phyloP scores from a whole-genome alignment of 495 filamentous ascomycete genomes.

The Daldinia decipiens region DNA sequence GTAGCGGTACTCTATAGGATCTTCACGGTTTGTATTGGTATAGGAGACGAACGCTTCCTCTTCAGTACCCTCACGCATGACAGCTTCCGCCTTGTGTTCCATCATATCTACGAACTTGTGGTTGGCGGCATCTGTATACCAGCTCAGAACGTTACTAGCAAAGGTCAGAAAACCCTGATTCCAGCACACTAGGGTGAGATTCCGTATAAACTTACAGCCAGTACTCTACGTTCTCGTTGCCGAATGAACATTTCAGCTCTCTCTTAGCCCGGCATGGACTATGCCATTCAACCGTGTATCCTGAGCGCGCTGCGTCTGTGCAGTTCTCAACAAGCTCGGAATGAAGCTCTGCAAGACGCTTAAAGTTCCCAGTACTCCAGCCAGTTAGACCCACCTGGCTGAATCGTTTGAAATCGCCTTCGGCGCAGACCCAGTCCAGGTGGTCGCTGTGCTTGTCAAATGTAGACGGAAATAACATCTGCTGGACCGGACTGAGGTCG shows the following conservation, averaged over 20 bases:
- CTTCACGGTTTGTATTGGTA: constrained; percentile 15
- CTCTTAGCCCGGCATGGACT: not conserved
- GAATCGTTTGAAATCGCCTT: not conserved
- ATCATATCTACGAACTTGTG: constrained; percentile 13
- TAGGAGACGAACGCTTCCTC: constrained; percentile 2
- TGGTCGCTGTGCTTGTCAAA: not conserved
- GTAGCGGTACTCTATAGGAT: constrained; percentile 27
- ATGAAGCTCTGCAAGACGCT: not conserved
- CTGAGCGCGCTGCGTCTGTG: not conserved
- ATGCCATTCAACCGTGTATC: not conserved
- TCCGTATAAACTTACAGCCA: constrained; percentile 3
- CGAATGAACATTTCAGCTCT: not conserved
- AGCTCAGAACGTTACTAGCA: constrained; percentile 4
- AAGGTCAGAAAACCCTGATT: not conserved
- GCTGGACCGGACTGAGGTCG: not conserved
- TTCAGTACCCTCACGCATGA: not conserved
- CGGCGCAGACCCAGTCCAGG: not conserved
- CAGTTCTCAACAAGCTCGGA: not conserved
- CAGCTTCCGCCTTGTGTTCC: constrained; percentile 13
- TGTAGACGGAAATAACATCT: not conserved
- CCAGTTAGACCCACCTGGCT: not conserved
- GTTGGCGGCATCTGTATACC: constrained; percentile 19
- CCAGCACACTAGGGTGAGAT: not conserved
- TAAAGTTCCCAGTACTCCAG: constrained; percentile 1
- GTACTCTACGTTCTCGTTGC: not conserved